phyloP scores from a whole-genome alignment of 306 rosid genomes.

The Alnus glutinosa region DNA sequence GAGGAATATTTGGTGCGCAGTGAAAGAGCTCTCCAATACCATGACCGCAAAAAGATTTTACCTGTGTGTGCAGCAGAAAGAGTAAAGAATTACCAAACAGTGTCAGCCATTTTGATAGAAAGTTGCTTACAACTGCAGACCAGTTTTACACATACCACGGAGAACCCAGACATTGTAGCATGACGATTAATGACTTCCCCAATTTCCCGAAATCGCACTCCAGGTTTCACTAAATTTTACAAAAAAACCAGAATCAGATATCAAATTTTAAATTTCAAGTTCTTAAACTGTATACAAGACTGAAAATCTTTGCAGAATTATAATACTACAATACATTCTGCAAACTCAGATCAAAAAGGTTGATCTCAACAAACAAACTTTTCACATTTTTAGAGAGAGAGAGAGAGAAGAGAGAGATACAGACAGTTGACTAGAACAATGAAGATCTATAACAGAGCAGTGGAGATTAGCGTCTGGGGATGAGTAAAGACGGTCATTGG shows the following conservation, averaged over 20 bases:
- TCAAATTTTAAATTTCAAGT: constrained; percentile 11
- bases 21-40: constrained; percentile 99
- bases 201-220: constrained; percentile 87
- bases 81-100: constrained; percentile 18
- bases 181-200: constrained; percentile 94
- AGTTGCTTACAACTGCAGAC: constrained; percentile 19
- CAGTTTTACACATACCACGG: constrained; percentile 66
- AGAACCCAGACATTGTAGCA: constrained; percentile 75
- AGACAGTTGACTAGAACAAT: no score
- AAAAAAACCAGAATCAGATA: constrained; percentile 10
- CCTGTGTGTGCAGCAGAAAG: constrained; percentile 40
- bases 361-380: background rate
- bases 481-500: no score
- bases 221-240: constrained; percentile 76
- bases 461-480: no score
- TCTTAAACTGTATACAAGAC: constrained; percentile 6
- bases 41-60: constrained; percentile 82
- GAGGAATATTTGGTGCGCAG: constrained; percentile 94
- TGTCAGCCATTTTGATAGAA: constrained; percentile 5
- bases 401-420: no score
- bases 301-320: constrained; percentile 3
- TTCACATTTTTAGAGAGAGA: background rate
- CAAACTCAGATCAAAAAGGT: background rate
- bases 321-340: constrained; percentile 2
- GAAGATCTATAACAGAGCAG: no score